Evolutionary conservation across 2,329 filamentous ascomycete genomes (phyloP).

Genomic region (Penicillium freii): DNA sequence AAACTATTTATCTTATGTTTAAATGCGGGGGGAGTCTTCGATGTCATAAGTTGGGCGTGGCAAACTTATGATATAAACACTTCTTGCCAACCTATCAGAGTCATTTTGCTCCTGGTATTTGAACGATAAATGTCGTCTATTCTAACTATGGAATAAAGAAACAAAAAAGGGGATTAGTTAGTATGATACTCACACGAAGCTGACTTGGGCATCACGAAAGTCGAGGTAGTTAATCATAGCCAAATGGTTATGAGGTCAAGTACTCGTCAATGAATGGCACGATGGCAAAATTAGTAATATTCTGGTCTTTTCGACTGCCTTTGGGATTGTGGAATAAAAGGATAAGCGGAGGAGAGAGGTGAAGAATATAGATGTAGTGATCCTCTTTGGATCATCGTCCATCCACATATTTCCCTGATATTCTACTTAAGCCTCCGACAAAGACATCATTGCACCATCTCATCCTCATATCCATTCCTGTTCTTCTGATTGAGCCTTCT

Average conservation of each 20-base stretch:
- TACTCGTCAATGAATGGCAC: background rate
- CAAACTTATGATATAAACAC: slow-evolving; percentile 22
- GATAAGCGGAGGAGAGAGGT: background rate
- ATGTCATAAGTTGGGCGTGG: slow-evolving; percentile 13
- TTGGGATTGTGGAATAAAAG: background rate
- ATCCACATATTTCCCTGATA: background rate
- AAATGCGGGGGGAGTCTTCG: slow-evolving; percentile 18
- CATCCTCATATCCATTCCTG: background rate
- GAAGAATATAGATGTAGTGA: background rate
- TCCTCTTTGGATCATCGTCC: background rate
- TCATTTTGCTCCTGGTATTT: background rate
- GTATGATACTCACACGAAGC: background rate
- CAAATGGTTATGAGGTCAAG: background rate
- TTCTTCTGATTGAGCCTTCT: background rate
- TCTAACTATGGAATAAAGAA: background rate
- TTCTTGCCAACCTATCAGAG: slow-evolving; percentile 1
- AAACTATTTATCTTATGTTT: background rate
- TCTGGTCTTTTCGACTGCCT: background rate
- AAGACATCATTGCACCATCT: background rate
- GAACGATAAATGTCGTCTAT: background rate
- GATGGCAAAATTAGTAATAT: background rate
- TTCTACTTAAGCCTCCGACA: background rate
- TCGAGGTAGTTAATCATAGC: background rate
- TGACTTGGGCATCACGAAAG: background rate
- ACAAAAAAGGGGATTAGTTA: background rate